Percentiles rank a stretch among this genome's conserved stretches.
Conservation (phyloP, 2,329 filamentous ascomycete genomes). For the Cordyceps farinosa region DNA sequence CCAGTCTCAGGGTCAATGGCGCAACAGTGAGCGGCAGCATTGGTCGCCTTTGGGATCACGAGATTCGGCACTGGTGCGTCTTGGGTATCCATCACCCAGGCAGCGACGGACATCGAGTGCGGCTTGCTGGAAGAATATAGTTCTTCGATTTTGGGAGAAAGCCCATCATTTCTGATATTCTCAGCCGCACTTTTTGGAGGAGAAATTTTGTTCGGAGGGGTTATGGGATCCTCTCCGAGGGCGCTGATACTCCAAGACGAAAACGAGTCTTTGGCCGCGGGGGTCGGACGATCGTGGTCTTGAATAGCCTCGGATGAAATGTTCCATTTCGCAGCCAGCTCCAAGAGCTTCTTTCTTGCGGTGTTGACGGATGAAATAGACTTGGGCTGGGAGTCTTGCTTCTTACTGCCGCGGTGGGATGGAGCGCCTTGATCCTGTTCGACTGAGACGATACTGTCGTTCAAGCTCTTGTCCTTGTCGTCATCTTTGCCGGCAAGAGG, state of each 20-base stretch:
- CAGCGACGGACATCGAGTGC: neutral
- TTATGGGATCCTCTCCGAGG: neutral
- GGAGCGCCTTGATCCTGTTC: neutral
- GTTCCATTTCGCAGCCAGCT: neutral
- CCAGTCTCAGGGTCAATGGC: slow-evolving; percentile 14
- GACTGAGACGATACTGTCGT: neutral
- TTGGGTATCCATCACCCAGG: neutral
- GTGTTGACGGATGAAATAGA: neutral
- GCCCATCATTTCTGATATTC: neutral
- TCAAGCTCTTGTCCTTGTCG: neutral
- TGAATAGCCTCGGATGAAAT: neutral
- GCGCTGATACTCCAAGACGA: slow-evolving; percentile 7
- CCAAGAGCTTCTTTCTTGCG: neutral
- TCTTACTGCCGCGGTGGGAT: neutral
- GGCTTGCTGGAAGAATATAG: neutral
- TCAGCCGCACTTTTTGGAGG: neutral
- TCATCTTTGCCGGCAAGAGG: neutral
- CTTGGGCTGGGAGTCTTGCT: neutral
- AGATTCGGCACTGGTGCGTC: neutral
- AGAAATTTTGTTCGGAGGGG: neutral
- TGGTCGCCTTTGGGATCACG: neutral
- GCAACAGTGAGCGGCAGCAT: neutral
- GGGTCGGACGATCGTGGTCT: neutral
- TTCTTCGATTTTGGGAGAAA: neutral
- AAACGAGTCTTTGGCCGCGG: neutral